Evolutionary conservation across 2,329 filamentous ascomycete species (phyloP), one percentile per base, ranked within the genome.

Genomic region (Pseudogymnoascus sp.): DNA sequence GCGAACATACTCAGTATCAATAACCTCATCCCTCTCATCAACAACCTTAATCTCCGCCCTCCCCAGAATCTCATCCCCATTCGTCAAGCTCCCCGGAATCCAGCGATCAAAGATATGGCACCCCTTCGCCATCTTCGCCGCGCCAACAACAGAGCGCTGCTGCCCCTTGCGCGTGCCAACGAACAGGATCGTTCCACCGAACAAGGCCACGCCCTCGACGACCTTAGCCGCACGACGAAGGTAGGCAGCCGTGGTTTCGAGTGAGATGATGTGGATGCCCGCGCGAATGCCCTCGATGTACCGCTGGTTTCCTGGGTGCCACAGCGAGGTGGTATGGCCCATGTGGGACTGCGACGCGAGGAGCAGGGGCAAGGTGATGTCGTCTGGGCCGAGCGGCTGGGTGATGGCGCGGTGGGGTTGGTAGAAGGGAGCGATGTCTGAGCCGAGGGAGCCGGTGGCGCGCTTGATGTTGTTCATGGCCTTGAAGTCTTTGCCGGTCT

Each of bases 41-140:
- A 97, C 85, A 6, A 96, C 87, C 74, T 88, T 88, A 61, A 88
- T 82, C 62, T 76, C 77, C 71, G 87, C 88, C 58, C 79, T 78
- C 48, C 82, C 82, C n/a, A 97, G 80, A 66, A 97, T 93, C 73
- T 93, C 87, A 72, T 96, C 87, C 61, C 90, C 88, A 77, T 99
- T 99, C 37, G 94, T 97, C 70, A 99, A 90, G 65, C 84, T 86
- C 0, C 94, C 94, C 0, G 94, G 90, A 59, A 87, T 91, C 94
- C 94, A 99, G 70, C 91, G 88, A 71, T 90, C 89, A 72, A 96
- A 97, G 35, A 99, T 75, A 74, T 97, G 92, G 72, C 89, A 97
- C 1, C 85, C 91, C 63, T 84, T 82, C 0, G 92, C 85, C 65
- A 95, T 75, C 73, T 88, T 79, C 0, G 94, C 92, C 4, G 93